Conservation (phyloP, 352 stramenopile species). For the Phytophthora pseudosyringae region DNA sequence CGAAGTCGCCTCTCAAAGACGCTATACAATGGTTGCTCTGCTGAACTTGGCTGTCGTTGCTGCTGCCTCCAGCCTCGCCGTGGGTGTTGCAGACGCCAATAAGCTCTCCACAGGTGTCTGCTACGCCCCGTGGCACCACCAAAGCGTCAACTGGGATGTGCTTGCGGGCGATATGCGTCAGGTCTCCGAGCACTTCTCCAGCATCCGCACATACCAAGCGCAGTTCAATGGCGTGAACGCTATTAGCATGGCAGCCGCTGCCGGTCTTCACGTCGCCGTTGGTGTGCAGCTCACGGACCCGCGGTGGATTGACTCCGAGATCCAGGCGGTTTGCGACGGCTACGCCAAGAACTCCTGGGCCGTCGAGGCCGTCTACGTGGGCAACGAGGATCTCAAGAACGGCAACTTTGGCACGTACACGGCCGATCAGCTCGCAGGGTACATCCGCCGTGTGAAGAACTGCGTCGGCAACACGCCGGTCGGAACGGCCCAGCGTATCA, state of each 20-base stretch:
- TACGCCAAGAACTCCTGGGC: constrained; percentile 38
- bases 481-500: constrained; percentile 69
- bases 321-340: constrained; percentile 59
- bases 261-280: constrained; percentile 59
- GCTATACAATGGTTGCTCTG: constrained; percentile 14
- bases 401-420: constrained; percentile 42
- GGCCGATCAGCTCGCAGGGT: constrained; percentile 42
- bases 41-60: constrained; percentile 3
- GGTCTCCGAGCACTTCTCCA: constrained; percentile 56
- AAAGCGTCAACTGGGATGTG: constrained; percentile 39
- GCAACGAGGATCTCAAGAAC: constrained; percentile 74
- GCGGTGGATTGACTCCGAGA: constrained; percentile 43
- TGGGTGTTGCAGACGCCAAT: constrained; percentile 1
- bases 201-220: constrained; percentile 74
- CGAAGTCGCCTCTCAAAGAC: not conserved
- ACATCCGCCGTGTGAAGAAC: constrained; percentile 56
- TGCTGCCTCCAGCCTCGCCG: not conserved
- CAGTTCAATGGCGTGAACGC: constrained; percentile 59
- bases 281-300: constrained; percentile 64
- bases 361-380: constrained; percentile 72
- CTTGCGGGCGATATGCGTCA: constrained; percentile 43
- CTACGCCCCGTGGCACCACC: constrained; percentile 74
- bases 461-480: constrained; percentile 60
- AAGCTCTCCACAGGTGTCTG: constrained; percentile 44
- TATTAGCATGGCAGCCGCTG: constrained; percentile 44